Conservation (phyloP, 2,329 filamentous ascomycete genomes). For the Aureobasidium zeae region DNA sequence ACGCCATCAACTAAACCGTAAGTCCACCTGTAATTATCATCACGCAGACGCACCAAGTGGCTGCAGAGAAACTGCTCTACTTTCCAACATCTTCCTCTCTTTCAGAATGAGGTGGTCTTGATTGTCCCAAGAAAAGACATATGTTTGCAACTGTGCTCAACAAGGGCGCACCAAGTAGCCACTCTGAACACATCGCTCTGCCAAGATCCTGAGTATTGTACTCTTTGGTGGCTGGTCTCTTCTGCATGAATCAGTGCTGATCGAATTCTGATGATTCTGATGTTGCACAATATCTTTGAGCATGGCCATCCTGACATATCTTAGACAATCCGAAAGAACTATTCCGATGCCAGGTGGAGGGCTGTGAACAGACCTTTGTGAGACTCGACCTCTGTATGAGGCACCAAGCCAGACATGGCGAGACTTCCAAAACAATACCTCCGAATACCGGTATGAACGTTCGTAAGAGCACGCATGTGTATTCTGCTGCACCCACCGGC, state of each 20-base stretch:
- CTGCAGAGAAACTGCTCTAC: too few species aligned
- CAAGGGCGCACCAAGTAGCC: too few species aligned
- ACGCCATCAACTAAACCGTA: constrained; percentile 85
- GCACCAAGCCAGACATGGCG: constrained; percentile 35
- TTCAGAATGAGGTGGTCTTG: too few species aligned
- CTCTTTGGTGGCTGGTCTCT: too few species aligned
- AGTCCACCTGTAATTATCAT: constrained; percentile 30
- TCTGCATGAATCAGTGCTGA: too few species aligned
- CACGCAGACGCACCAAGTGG: too few species aligned
- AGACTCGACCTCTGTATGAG: constrained; percentile 77
- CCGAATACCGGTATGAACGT: background rate
- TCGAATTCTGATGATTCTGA: too few species aligned
- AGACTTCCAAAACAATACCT: constrained; percentile 45
- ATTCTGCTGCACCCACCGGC: background rate
- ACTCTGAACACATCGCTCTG: too few species aligned
- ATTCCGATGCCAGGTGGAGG: constrained; percentile 79
- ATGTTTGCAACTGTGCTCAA: too few species aligned
- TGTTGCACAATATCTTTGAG: background rate
- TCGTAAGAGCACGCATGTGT: background rate
- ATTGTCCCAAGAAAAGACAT: too few species aligned
- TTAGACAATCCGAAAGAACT: constrained; percentile 86
- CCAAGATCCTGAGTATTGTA: too few species aligned
- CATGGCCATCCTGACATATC: constrained; percentile 14
- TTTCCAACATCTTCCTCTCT: too few species aligned
- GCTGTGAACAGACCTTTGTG: constrained; percentile 85